phyloP scores from a whole-genome alignment of 768 basidiomycete species.

The Clitopilus hobsonii region DNA sequence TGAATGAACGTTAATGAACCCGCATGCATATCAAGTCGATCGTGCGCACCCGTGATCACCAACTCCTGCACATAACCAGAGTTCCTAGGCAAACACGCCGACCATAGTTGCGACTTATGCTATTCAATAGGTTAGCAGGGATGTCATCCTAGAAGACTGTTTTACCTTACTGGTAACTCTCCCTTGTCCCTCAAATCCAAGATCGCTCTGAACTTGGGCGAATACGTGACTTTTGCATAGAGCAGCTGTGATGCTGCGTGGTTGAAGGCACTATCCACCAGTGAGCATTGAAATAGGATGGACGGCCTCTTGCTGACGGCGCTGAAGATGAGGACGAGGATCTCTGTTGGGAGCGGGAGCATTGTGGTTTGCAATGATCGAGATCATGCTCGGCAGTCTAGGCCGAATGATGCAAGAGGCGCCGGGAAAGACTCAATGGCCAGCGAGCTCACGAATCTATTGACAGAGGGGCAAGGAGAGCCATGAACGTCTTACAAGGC shows the following conservation, averaged over 20 bases:
- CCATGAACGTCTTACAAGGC: too few relatives aligned
- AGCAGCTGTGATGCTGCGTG: conserved; percentile 38
- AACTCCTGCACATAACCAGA: conserved; percentile 35
- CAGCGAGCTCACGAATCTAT: background rate
- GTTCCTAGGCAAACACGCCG: conserved; percentile 34
- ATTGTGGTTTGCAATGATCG: conserved; percentile 1
- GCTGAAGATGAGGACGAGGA: conserved; percentile 29
- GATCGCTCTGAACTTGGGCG: conserved; percentile 25
- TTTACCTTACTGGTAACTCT: conserved; percentile 24
- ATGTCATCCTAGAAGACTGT: background rate
- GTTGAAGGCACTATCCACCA: conserved; percentile 44
- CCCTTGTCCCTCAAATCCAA: conserved; percentile 33
- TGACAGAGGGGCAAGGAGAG: background rate
- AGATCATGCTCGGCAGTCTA: background rate
- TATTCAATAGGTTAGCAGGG: too few relatives aligned
- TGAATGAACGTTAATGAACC: background rate
- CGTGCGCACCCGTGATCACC: conserved; percentile 37
- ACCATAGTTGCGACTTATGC: conserved; percentile 19
- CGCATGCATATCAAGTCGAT: background rate
- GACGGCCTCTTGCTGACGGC: conserved; percentile 26
- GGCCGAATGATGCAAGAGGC: background rate
- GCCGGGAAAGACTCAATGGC: background rate
- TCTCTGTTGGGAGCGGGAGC: background rate
- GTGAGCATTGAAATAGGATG: conserved; percentile 33
- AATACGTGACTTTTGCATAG: conserved; percentile 39